A percentile compares a stretch with the other conserved stretches of the same genome.
phyloP scores from a whole-genome alignment of 2,329 filamentous ascomycete genomes.

The Rhynchosporium secalis region DNA sequence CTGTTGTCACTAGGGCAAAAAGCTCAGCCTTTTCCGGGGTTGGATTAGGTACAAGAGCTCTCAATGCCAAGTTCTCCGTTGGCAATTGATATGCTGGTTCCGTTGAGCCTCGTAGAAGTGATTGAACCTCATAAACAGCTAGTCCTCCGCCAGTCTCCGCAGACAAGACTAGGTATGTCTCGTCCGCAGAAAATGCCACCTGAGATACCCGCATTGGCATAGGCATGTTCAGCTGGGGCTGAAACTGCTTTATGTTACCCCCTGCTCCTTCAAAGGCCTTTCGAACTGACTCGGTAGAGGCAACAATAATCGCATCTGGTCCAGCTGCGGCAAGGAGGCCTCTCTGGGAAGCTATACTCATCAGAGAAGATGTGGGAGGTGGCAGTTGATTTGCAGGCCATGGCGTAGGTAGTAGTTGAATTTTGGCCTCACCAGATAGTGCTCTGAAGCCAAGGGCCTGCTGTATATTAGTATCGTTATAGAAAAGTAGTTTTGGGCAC shows the following conservation, averaged over 20 bases:
- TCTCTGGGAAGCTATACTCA: constrained; percentile 77
- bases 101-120: constrained; percentile 64
- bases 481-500: neutral
- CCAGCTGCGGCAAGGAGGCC: constrained; percentile 86
- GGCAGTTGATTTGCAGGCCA: constrained; percentile 71
- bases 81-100: constrained; percentile 72
- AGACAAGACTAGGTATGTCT: constrained; percentile 78
- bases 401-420: constrained; percentile 73
- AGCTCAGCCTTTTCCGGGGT: constrained; percentile 69
- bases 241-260: constrained; percentile 63
- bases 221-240: constrained; percentile 70
- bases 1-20: constrained; percentile 76
- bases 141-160: constrained; percentile 80
- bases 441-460: constrained; percentile 79
- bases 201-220: constrained; percentile 80
- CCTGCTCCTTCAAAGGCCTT: constrained; percentile 67
- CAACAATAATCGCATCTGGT: constrained; percentile 74
- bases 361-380: constrained; percentile 73
- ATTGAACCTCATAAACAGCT: constrained; percentile 76
- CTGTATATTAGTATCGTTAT: constrained; percentile 20
- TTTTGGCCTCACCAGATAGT: constrained; percentile 76
- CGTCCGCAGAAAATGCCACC: constrained; percentile 86
- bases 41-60: constrained; percentile 79
- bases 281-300: constrained; percentile 74
- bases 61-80: constrained; percentile 73